Conservation (phyloP, 805 yeast species). For the Groenewaldozyma salmanticensis region DNA sequence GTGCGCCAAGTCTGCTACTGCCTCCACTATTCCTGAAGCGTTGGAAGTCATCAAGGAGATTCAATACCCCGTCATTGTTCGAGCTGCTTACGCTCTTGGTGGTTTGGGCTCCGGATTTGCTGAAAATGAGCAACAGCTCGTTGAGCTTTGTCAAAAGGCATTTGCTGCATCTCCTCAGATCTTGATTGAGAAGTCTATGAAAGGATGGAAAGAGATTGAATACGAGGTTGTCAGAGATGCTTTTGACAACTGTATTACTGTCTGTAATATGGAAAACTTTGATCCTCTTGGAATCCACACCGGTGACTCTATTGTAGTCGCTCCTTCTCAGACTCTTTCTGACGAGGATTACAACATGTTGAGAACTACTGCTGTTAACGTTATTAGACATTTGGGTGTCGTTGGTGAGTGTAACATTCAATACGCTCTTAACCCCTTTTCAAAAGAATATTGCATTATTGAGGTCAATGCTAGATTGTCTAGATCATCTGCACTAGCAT, state of each 20-base stretch:
- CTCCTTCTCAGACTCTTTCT: conserved; percentile 94
- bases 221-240: conserved; percentile 98
- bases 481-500: conserved; percentile 97
- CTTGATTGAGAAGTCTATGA: conserved; percentile 90
- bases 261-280: conserved; percentile 98
- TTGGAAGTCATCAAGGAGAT: conserved; percentile 72
- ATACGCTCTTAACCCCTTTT: conserved; percentile 88
- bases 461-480: conserved; percentile 97
- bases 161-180: conserved; percentile 96
- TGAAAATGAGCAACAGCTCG: conserved; percentile 71
- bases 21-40: conserved; percentile 72
- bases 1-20: conserved; percentile 90
- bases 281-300: conserved; percentile 98
- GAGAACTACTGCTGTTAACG: conserved; percentile 94
- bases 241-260: conserved; percentile 94
- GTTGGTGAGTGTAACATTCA: conserved; percentile 99
- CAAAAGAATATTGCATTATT: conserved; percentile 91
- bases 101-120: conserved; percentile 99
- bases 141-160: conserved; percentile 78
- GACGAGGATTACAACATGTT: conserved; percentile 98
- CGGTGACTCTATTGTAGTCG: conserved; percentile 98
- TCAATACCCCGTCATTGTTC: conserved; percentile 90
- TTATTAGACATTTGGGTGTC: conserved; percentile 94
- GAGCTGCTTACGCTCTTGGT: conserved; percentile 97
- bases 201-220: conserved; percentile 99